Conservation (phyloP, 2,329 filamentous ascomycete species). For the Phyllosticta citriasiana region DNA sequence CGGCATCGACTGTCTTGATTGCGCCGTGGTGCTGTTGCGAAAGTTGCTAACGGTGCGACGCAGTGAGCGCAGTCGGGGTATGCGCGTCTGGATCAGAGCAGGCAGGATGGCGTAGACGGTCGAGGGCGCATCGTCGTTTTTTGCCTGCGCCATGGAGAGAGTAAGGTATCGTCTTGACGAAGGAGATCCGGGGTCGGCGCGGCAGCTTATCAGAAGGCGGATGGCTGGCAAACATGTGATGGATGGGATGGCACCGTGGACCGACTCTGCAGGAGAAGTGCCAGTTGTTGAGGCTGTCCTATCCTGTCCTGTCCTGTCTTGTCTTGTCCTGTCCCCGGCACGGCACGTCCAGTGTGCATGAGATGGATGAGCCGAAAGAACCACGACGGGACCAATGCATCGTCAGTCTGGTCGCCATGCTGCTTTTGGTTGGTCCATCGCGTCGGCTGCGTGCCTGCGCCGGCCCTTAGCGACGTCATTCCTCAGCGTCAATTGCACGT, state of each 20-base stretch:
- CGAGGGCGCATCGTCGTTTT: conserved; percentile 23
- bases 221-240: background rate
- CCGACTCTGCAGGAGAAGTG: background rate
- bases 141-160: background rate
- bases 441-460: background rate
- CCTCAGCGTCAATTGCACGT: background rate
- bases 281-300: background rate
- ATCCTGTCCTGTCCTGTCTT: too few relatives aligned
- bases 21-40: conserved; percentile 7
- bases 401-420: background rate
- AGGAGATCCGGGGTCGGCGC: background rate
- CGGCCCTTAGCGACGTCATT: background rate
- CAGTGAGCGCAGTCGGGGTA: conserved; percentile 43
- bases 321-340: background rate
- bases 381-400: too few relatives aligned
- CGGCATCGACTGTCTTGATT: conserved; percentile 10
- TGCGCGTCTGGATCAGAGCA: conserved; percentile 40
- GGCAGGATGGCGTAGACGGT: conserved; percentile 47
- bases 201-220: background rate
- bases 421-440: background rate
- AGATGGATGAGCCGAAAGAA: too few relatives aligned
- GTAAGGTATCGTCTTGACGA: background rate
- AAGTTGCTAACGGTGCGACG: conserved; percentile 24
- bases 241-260: background rate
- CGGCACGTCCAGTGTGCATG: background rate